Conservation (phyloP, 768 basidiomycete genomes). For the Pholiota molesta region DNA sequence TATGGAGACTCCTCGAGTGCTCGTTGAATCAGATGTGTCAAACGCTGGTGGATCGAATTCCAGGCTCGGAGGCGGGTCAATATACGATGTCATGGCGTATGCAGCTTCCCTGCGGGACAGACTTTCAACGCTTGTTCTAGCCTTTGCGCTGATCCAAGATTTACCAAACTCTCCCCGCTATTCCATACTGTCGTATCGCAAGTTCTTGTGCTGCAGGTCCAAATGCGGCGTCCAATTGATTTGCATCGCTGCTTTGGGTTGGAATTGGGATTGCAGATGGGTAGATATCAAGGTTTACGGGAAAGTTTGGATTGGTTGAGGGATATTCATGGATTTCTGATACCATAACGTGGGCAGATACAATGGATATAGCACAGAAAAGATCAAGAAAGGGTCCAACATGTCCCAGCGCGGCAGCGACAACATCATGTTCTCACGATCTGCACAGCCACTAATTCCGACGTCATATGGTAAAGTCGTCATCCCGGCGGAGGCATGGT, state of each 20-base stretch:
- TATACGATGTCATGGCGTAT: slow-evolving; percentile 59
- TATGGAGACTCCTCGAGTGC: slow-evolving; percentile 31
- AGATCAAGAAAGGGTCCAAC: too few species aligned
- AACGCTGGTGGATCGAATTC: slow-evolving; percentile 62
- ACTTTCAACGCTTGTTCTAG: background rate
- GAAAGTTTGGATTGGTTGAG: slow-evolving; percentile 39
- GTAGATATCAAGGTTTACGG: slow-evolving; percentile 26
- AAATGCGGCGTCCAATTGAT: slow-evolving; percentile 28
- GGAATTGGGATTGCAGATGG: slow-evolving; percentile 20
- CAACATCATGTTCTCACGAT: background rate
- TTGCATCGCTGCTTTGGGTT: background rate
- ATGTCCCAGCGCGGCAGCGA: too few species aligned
- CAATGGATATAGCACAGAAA: background rate
- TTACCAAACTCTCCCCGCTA: slow-evolving; percentile 87
- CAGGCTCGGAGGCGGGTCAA: slow-evolving; percentile 37
- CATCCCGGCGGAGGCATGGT: too few species aligned
- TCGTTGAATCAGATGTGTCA: slow-evolving; percentile 19
- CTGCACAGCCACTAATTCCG: background rate
- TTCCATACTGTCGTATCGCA: slow-evolving; percentile 75
- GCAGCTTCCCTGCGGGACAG: slow-evolving; percentile 68
- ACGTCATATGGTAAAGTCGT: too few species aligned
- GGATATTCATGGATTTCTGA: background rate
- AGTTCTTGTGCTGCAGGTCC: slow-evolving; percentile 46
- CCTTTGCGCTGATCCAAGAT: slow-evolving; percentile 6
- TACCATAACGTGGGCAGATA: background rate